A percentile compares a stretch with the other conserved stretches of the same genome.
Conservation (phyloP, 2,329 filamentous ascomycete genomes). For the Madurella fahalii region DNA sequence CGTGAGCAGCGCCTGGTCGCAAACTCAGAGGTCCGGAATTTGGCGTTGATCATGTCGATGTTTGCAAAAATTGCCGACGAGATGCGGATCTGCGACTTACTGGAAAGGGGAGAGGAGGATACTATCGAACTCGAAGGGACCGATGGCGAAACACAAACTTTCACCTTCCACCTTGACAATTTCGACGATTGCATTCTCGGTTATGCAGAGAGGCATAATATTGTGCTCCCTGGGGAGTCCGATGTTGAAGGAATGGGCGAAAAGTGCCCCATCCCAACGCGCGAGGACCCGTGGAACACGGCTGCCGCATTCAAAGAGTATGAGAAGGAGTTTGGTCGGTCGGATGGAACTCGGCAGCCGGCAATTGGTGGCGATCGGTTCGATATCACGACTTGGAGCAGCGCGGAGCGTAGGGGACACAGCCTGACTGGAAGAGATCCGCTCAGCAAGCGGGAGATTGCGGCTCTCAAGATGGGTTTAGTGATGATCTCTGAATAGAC, state of each 20-base stretch:
- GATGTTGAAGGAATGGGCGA: conserved; percentile 20
- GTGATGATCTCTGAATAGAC: conserved; percentile 22
- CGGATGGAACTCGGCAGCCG: neutral
- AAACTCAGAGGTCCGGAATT: conserved; percentile 32
- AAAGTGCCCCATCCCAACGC: conserved; percentile 17
- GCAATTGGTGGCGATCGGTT: conserved; percentile 36
- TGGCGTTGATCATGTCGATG: conserved; percentile 35
- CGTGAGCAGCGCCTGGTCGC: conserved; percentile 30
- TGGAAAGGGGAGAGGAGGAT: conserved; percentile 18
- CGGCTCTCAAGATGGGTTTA: conserved; percentile 34
- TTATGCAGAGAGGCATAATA: conserved; percentile 32
- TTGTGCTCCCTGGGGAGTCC: conserved; percentile 26
- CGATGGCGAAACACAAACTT: conserved; percentile 15
- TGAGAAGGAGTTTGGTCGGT: conserved; percentile 3
- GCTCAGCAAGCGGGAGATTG: conserved; percentile 29
- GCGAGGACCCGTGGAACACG: conserved; percentile 25
- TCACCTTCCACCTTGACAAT: conserved; percentile 17
- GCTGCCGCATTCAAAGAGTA: neutral
- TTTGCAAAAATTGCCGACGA: conserved; percentile 27
- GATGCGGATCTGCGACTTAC: conserved; percentile 14
- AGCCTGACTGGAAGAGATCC: conserved; percentile 34
- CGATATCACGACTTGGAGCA: conserved; percentile 36
- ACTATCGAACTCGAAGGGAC: conserved; percentile 1
- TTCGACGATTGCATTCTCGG: conserved; percentile 32
- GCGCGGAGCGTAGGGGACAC: conserved; percentile 29